Conservation (phyloP, 805 yeast species). For the Candida boidinii region DNA sequence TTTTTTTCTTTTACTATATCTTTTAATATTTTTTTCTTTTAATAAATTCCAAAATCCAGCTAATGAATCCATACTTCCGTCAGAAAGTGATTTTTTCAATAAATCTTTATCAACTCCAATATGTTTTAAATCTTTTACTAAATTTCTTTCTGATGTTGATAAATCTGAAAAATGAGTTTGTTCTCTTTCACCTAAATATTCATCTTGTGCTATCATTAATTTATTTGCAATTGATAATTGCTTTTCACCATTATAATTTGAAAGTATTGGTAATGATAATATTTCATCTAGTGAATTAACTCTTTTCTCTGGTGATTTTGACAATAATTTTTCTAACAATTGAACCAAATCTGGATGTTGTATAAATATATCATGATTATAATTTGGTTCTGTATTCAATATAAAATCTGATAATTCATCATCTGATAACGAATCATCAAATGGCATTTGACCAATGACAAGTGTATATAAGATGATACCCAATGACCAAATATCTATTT, state of each 20-base stretch:
- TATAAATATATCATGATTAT: conserved; percentile 23
- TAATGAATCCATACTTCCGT: conserved; percentile 58
- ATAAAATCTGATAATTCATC: conserved; percentile 57
- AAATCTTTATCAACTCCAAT: conserved; percentile 57
- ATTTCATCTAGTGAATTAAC: conserved; percentile 46
- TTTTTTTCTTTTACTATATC: conserved; percentile 19
- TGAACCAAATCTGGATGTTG: conserved; percentile 40
- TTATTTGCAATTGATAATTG: conserved; percentile 32
- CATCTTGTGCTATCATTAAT: conserved; percentile 26
- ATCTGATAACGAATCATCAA: conserved; percentile 62
- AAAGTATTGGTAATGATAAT: conserved; percentile 38
- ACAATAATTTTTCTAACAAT: conserved; percentile 45
- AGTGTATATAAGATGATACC: conserved; percentile 85
- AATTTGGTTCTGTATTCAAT: conserved; percentile 56
- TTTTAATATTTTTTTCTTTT: conserved; percentile 41
- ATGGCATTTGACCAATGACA: conserved; percentile 83
- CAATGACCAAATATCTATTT: conserved; percentile 85
- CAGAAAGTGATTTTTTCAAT: conserved; percentile 47
- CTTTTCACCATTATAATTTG: conserved; percentile 29
- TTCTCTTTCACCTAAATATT: conserved; percentile 34
- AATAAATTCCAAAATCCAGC: conserved; percentile 70
- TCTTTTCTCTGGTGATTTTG: conserved; percentile 58
- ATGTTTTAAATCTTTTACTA: conserved; percentile 50
- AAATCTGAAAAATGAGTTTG: conserved; percentile 15
- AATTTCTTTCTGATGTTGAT: conserved; percentile 51